Conservation (phyloP, 1,284 basidiomycete genomes). For the Papiliotrema flavescens region DNA sequence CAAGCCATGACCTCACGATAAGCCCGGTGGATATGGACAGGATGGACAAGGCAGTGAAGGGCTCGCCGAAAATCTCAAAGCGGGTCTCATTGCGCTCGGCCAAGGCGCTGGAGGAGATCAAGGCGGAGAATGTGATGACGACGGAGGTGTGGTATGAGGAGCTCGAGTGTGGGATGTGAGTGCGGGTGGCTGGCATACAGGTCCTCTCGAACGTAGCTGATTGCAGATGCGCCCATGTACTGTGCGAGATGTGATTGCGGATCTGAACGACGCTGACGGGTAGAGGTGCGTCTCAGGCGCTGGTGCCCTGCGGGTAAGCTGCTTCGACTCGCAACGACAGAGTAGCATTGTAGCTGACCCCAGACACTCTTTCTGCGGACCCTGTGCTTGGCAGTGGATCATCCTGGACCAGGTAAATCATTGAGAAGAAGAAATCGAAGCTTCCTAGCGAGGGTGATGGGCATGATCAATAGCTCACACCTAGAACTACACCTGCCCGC, state of each 20-base stretch:
- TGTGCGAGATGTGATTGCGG: slow-evolving; percentile 14
- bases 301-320: slow-evolving; percentile 37
- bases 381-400: slow-evolving; percentile 38
- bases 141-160: slow-evolving; percentile 38
- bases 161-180: slow-evolving; percentile 37
- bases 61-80: too few species aligned
- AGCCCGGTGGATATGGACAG: too few species aligned
- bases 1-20: too few species aligned
- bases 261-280: neutral
- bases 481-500: slow-evolving; percentile 31
- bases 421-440: too few species aligned
- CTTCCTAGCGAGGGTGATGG: too few species aligned
- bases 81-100: slow-evolving; percentile 20
- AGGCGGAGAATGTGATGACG: slow-evolving; percentile 19
- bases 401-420: slow-evolving; percentile 24
- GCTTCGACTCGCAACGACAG: neutral
- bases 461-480: too few species aligned
- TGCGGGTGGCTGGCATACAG: too few species aligned
- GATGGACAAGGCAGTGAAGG: too few species aligned
- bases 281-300: slow-evolving; percentile 26
- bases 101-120: slow-evolving; percentile 33
- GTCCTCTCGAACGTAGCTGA: neutral
- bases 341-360: neutral
- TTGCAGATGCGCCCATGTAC: slow-evolving; percentile 28
- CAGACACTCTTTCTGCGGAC: slow-evolving; percentile 38